Conservation (phyloP, 2,329 filamentous ascomycete genomes). For the Fusarium torreyae region DNA sequence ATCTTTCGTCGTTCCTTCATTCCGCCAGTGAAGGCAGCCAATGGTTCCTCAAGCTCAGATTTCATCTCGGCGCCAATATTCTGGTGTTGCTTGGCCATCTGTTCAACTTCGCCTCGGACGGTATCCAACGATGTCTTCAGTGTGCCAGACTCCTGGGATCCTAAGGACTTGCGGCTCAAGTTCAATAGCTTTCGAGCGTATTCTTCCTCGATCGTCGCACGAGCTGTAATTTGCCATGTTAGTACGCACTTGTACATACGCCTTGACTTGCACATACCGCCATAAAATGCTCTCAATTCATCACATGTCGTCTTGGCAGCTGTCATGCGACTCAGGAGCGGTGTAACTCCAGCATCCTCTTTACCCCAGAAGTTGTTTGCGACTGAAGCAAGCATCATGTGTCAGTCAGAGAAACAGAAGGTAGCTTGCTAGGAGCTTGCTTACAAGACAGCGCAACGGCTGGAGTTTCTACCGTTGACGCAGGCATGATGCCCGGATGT, state of each 20-base stretch:
- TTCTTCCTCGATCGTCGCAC: constrained; percentile 95
- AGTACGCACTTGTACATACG: neutral
- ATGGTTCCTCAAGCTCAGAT: constrained; percentile 92
- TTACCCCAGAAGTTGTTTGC: constrained; percentile 99
- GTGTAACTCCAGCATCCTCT: constrained; percentile 94
- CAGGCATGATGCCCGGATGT: constrained; percentile 67
- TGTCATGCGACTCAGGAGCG: constrained; percentile 94
- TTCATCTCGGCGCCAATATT: constrained; percentile 95
- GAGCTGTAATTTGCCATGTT: constrained; percentile 66
- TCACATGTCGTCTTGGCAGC: constrained; percentile 95
- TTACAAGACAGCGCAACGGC: constrained; percentile 78
- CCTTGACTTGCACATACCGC: constrained; percentile 66
- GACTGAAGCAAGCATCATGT: constrained; percentile 66
- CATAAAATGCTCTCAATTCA: constrained; percentile 93
- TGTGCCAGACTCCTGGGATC: constrained; percentile 88
- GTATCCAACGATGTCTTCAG: constrained; percentile 89
- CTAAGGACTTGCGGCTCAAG: constrained; percentile 88
- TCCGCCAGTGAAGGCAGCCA: constrained; percentile 90
- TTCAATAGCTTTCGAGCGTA: constrained; percentile 91
- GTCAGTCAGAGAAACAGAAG: constrained; percentile 32
- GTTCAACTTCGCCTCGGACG: constrained; percentile 88
- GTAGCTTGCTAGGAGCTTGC: constrained; percentile 36
- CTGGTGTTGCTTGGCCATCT: constrained; percentile 94
- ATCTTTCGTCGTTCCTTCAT: constrained; percentile 99
- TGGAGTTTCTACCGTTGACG: constrained; percentile 72